A percentile compares a stretch with the other conserved stretches of the same genome.
phyloP scores from a whole-genome alignment of 139 green algal genomes.

The Axilococcus clingmanii region DNA sequence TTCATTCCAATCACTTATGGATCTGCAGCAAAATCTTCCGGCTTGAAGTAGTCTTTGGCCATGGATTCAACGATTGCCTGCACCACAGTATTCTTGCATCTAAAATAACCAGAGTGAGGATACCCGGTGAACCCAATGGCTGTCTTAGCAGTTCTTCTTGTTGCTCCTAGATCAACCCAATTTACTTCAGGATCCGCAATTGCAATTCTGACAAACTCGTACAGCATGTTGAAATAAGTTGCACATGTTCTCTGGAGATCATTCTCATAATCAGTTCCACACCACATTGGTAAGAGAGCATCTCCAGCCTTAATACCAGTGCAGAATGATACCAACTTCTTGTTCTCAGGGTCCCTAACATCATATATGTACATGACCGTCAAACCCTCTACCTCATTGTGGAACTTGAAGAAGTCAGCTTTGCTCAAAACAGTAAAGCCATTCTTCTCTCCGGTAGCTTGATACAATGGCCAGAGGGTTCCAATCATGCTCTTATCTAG shows the following conservation, averaged over 20 bases:
- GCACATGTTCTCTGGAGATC: slow-evolving; percentile 17
- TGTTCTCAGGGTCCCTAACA: slow-evolving; percentile 4
- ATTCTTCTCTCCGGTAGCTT: slow-evolving; percentile 21
- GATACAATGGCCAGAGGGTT: slow-evolving; percentile 24
- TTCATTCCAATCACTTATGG: too few species aligned
- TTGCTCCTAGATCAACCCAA: slow-evolving; percentile 28
- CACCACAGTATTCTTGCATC: slow-evolving; percentile 26
- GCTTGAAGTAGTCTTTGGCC: slow-evolving; percentile 19
- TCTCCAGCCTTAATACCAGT: slow-evolving; percentile 21
- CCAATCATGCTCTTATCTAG: slow-evolving; percentile 15
- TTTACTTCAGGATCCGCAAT: slow-evolving; percentile 25
- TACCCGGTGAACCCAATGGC: slow-evolving; percentile 24
- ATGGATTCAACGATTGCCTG: slow-evolving; percentile 15
- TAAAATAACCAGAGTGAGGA: slow-evolving; percentile 26
- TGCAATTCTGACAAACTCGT: slow-evolving; percentile 17
- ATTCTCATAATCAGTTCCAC: slow-evolving; percentile 31
- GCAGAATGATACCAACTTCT: slow-evolving; percentile 22
- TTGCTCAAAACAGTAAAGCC: slow-evolving; percentile 28
- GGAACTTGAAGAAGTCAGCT: slow-evolving; percentile 28
- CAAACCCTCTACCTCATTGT: slow-evolving; percentile 16
- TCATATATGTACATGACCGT: slow-evolving; percentile 6
- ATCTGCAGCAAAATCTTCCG: slow-evolving; percentile 9
- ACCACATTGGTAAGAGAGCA: slow-evolving; percentile 34
- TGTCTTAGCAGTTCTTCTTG: slow-evolving; percentile 17
- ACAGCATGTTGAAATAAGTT: slow-evolving; percentile 31